Percentiles rank a stretch among this genome's conserved stretches.
These are phyloP conservation scores for Mycena kentingensis DNA, from an alignment of 768 basidiomycete genomes.

Conservation along the genomic window DNA sequence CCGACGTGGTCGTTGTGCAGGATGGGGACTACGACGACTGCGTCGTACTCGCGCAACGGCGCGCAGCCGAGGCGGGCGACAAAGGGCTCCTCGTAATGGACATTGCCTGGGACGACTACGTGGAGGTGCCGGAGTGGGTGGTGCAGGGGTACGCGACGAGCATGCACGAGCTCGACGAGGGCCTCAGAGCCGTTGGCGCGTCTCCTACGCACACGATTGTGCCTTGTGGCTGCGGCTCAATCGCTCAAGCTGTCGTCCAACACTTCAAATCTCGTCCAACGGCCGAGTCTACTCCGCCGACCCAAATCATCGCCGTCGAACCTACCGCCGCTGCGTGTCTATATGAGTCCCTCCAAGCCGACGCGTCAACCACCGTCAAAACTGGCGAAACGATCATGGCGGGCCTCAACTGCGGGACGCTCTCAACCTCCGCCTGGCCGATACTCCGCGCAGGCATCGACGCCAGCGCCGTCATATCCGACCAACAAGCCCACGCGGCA, in stretches of 20 bases:
- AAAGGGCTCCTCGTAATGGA: constrained; percentile 3
- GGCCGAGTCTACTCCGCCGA: neutral
- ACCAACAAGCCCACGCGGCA: constrained; percentile 6
- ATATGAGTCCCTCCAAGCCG: constrained; percentile 3
- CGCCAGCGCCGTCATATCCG: constrained; percentile 2
- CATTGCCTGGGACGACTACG: constrained; percentile 1
- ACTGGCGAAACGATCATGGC: constrained; percentile 4
- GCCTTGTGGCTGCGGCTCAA: constrained; percentile 12
- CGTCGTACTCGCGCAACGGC: too few species aligned
- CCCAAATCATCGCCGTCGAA: constrained; percentile 14
- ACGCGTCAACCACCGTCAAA: neutral
- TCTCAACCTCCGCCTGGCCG: constrained; percentile 8
- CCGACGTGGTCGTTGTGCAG: neutral
- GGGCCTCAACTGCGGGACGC: constrained; percentile 6
- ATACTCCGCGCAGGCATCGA: constrained; percentile 6
- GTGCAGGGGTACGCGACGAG: constrained; percentile 13
- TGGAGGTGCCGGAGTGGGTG: neutral
- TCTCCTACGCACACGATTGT: constrained; percentile 2
- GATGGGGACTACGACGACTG: neutral
- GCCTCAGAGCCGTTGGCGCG: neutral
- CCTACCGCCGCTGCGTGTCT: constrained; percentile 13
- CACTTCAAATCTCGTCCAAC: constrained; percentile 1
- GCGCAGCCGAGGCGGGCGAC: neutral
- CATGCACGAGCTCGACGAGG: constrained; percentile 5
- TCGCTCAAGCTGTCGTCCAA: constrained; percentile 10